Conservation (phyloP, 2,329 filamentous ascomycete species). For the Cladosporium sp. region DNA sequence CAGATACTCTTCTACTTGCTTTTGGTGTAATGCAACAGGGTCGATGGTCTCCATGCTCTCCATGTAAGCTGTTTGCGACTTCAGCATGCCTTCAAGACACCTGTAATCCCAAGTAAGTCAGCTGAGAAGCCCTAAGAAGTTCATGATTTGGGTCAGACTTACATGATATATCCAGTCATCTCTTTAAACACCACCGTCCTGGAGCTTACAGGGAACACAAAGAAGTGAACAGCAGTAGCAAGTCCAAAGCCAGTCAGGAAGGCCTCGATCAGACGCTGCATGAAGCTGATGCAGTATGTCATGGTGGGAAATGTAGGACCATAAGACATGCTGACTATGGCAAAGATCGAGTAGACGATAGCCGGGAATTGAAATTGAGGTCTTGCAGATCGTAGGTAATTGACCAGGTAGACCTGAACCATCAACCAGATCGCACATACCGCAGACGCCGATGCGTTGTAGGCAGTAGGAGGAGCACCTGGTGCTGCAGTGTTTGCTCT, state of each 20-base stretch:
- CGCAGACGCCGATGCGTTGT: conserved; percentile 68
- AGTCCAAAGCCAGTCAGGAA: conserved; percentile 64
- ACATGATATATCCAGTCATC: conserved; percentile 54
- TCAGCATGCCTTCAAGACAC: conserved; percentile 51
- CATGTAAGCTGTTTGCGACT: conserved; percentile 61
- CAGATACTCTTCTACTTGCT: conserved; percentile 17
- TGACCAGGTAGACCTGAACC: conserved; percentile 63
- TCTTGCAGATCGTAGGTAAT: conserved; percentile 59
- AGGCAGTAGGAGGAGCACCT: conserved; percentile 36
- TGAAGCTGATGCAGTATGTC: conserved; percentile 48
- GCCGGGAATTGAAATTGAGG: conserved; percentile 64
- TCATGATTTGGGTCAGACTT: too few species aligned
- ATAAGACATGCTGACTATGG: conserved; percentile 59
- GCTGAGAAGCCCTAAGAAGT: too few species aligned
- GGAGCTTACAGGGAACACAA: conserved; percentile 63
- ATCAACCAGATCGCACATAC: conserved; percentile 69
- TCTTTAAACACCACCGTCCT: conserved; percentile 61
- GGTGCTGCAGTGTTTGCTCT: conserved; percentile 51
- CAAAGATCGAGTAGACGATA: conserved; percentile 65
- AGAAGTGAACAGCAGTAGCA: conserved; percentile 56
- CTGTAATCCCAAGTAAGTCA: conserved; percentile 9
- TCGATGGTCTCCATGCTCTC: conserved; percentile 58
- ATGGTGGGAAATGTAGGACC: conserved; percentile 57
- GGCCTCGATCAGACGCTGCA: conserved; percentile 52
- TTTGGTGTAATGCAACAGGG: conserved; percentile 17